phyloP scores from a whole-genome alignment of 2,329 filamentous ascomycete species.

The Dothideomycetes sp. region DNA sequence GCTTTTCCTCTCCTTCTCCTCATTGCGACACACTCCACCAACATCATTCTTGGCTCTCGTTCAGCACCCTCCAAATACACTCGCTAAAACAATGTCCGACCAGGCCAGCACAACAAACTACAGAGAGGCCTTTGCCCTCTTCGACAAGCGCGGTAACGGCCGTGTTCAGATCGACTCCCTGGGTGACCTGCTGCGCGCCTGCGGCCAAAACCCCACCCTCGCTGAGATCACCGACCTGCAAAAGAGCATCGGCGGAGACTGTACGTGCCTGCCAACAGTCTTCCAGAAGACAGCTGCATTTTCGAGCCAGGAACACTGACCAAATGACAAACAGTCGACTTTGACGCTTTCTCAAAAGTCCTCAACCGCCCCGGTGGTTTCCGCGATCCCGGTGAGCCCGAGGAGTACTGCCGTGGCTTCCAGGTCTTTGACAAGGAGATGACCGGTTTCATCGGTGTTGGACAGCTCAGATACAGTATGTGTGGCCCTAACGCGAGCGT shows the following conservation, averaged over 20 bases:
- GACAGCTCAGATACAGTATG: conserved; percentile 81
- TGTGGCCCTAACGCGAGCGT: not conserved
- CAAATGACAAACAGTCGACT: conserved; percentile 63
- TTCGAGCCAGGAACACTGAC: not conserved
- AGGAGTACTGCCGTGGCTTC: conserved; percentile 97
- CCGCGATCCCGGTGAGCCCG: conserved; percentile 93
- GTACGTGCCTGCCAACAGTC: conserved; percentile 50
- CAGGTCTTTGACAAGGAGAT: conserved; percentile 99
- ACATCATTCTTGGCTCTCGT: not conserved
- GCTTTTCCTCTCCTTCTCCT: conserved; percentile 1
- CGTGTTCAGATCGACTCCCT: conserved; percentile 79
- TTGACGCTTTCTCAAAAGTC: conserved; percentile 92
- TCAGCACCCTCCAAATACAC: conserved; percentile 1
- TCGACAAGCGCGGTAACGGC: conserved; percentile 97
- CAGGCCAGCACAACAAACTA: conserved; percentile 92
- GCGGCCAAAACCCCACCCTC: conserved; percentile 94
- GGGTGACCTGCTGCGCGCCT: conserved; percentile 89
- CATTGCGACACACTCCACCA: not conserved
- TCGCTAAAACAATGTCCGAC: conserved; percentile 13
- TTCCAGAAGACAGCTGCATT: not conserved
- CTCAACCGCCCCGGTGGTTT: conserved; percentile 97
- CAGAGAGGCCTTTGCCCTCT: conserved; percentile 99
- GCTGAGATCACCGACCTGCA: conserved; percentile 88
- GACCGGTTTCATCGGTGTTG: conserved; percentile 95
- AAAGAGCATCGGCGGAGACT: conserved; percentile 80